Evolutionary conservation across 495 filamentous ascomycete species (phyloP), one percentile per base, ranked within the genome.

Genomic region (Neurospora sp.): DNA sequence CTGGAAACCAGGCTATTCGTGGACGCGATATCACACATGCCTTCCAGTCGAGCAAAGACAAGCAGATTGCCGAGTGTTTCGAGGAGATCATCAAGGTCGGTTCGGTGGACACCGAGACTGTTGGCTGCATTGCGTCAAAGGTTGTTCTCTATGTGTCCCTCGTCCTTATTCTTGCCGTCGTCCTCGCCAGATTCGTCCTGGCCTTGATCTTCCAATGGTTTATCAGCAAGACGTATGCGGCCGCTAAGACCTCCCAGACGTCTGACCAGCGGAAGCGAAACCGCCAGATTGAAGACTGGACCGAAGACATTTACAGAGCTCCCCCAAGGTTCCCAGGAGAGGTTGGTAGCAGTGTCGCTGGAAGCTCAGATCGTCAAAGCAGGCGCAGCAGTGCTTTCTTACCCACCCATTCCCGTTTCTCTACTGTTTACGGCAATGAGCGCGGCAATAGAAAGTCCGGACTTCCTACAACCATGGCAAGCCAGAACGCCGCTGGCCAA

Each of bases 201-300:
- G 96, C 96, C 16, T 74, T 98, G 16, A 77, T 94, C 44, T 99
- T 98, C 83, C 93, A 96, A 75, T 99, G 96, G 96, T 96, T 99
- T 78, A 83, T 97, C 73, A 90, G 91, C 74, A 90, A 90, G 73
- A 90, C 89, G 39, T 94, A 93, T 78, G 95, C 90, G 9, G 92
- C 96, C 0, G 82, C 86, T 38, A 94, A 90, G 77, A 93, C 94
- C 3, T 92, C 90, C 12, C 86, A 88, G 72, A 84, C 85, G 6
- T 86, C 91, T 3, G 90, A 94, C 79, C 85, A 87, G 65, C 93
- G 92, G 78, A 90, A 92, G 79, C 89, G 96, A 61, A 90, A 95
- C 71, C 90, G 93, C 73, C 93, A 98, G 79, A 99, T 99, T 72
- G 96, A 99, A 81, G 95, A 98, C 75, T 99, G 96, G 96, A 91